Conservation (phyloP, 148 eudicot species). For the Persicaria tinctoria region DNA sequence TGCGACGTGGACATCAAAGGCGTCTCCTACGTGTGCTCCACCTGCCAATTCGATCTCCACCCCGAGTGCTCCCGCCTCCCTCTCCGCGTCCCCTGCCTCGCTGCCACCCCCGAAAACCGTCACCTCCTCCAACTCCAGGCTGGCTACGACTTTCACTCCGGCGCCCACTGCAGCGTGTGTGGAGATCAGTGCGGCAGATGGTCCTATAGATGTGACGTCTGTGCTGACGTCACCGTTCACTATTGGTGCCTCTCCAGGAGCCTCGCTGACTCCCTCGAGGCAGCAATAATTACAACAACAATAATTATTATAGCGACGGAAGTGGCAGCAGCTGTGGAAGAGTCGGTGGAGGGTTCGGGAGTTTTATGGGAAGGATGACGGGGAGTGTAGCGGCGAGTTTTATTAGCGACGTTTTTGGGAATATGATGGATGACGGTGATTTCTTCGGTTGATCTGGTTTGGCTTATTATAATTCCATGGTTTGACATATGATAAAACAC, state of each 20-base stretch:
- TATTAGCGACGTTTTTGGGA: too few species aligned
- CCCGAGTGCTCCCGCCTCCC: constrained; percentile 1
- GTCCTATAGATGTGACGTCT: background rate
- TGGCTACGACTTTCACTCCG: background rate
- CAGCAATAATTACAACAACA: too few species aligned
- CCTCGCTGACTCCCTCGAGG: background rate
- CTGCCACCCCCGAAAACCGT: too few species aligned
- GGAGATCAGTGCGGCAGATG: background rate
- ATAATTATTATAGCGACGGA: too few species aligned
- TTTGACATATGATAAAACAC: too few species aligned
- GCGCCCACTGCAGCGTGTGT: background rate
- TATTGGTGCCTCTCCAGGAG: background rate
- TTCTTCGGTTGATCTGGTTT: too few species aligned
- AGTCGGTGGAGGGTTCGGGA: too few species aligned
- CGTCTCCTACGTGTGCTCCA: background rate
- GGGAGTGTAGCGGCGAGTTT: too few species aligned
- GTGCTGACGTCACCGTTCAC: background rate
- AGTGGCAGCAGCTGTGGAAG: too few species aligned
- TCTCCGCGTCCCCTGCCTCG: background rate
- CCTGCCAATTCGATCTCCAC: background rate
- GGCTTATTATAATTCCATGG: too few species aligned
- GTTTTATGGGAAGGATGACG: too few species aligned
- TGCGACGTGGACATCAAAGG: background rate
- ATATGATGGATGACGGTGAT: too few species aligned
- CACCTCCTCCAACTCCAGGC: background rate